Evolutionary conservation across 495 filamentous ascomycete genomes (phyloP).

Genomic region (Aspergillus affinis): DNA sequence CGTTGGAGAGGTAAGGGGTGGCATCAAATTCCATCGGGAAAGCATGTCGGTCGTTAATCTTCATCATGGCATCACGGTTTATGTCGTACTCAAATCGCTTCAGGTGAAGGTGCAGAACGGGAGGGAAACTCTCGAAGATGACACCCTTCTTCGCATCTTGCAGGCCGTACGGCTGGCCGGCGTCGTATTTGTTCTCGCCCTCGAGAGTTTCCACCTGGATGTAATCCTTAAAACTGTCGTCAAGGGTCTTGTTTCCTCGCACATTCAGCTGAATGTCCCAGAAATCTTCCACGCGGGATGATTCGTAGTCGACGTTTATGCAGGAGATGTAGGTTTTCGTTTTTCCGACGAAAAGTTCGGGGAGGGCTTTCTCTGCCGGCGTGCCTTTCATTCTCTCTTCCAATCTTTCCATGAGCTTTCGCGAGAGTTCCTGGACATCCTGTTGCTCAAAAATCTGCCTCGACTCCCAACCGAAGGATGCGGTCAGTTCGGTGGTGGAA

Average conservation of each 20-base stretch:
- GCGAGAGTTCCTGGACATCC: constrained; percentile 94
- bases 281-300: constrained; percentile 91
- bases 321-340: constrained; percentile 98
- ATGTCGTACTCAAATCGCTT: constrained; percentile 99
- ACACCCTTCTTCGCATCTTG: constrained; percentile 98
- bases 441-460: constrained; percentile 98
- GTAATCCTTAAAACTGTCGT: constrained; percentile 95
- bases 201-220: constrained; percentile 95
- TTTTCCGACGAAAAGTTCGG: constrained; percentile 90
- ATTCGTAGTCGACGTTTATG: constrained; percentile 97
- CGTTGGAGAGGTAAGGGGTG: constrained; percentile 78
- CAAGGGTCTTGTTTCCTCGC: constrained; percentile 83
- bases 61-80: constrained; percentile 95
- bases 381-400: constrained; percentile 98
- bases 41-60: constrained; percentile 97
- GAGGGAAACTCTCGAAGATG: constrained; percentile 93
- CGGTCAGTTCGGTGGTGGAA: constrained; percentile 86
- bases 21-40: constrained; percentile 95
- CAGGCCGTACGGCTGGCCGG: constrained; percentile 80
- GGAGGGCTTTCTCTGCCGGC: constrained; percentile 84
- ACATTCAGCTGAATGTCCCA: constrained; percentile 99
- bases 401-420: constrained; percentile 94
- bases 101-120: constrained; percentile 91
- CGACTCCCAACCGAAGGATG: constrained; percentile 97
- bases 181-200: constrained; percentile 97